Conservation (phyloP, 306 rosid genomes). For the Arachis hypogaea region DNA sequence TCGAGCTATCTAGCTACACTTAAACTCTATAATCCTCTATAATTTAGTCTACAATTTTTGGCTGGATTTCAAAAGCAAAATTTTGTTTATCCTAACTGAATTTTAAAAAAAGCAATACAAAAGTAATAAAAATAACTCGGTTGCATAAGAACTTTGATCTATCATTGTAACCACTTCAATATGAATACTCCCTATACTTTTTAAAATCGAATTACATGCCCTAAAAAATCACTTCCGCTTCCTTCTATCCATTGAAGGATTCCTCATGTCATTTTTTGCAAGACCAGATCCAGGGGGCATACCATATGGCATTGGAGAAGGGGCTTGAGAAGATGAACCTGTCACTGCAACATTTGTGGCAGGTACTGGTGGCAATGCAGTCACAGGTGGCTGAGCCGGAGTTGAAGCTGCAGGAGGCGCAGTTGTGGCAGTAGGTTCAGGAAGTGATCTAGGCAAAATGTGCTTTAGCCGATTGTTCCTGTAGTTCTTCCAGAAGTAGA, state of each 20-base stretch:
- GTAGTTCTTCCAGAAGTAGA: conserved; percentile 97
- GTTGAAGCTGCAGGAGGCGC: conserved; percentile 60
- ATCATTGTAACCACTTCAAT: conserved; percentile 7
- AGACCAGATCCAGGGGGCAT: conserved; percentile 63
- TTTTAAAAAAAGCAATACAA: neutral
- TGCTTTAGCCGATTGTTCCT: conserved; percentile 90
- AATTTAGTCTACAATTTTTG: conserved; percentile 7
- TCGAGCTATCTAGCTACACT: no score
- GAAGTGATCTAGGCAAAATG: conserved; percentile 81
- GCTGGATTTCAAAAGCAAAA: conserved; percentile 1
- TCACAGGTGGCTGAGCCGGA: conserved; percentile 53
- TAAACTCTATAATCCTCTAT: no score
- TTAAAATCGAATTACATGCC: conserved; percentile 42
- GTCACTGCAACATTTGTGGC: conserved; percentile 54
- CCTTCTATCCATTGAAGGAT: conserved; percentile 72
- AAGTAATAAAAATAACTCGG: conserved; percentile 4
- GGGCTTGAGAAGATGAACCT: conserved; percentile 60
- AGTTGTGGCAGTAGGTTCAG: conserved; percentile 61
- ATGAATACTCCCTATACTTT: neutral
- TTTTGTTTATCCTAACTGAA: neutral
- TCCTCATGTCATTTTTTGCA: conserved; percentile 72
- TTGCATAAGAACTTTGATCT: neutral
- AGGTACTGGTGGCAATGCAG: conserved; percentile 60
- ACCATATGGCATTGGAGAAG: conserved; percentile 81
- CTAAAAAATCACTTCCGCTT: conserved; percentile 69